Conservation (phyloP, 1,284 basidiomycete species). For the Cutaneotrichosporon dermatis region DNA sequence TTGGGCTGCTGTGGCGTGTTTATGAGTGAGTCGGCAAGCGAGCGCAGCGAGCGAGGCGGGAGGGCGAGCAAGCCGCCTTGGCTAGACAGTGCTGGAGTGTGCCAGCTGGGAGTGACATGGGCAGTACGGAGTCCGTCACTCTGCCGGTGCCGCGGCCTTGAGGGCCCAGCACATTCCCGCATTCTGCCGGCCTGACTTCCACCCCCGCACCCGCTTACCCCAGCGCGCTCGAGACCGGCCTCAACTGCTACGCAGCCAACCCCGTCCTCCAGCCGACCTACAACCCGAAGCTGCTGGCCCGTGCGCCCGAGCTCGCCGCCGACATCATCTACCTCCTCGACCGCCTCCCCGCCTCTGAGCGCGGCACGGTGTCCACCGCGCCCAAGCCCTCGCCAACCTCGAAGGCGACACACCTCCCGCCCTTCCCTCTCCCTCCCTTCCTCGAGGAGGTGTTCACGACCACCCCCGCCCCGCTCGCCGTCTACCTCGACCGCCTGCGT, state of each 20-base stretch:
- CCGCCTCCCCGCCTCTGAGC: constrained; percentile 22
- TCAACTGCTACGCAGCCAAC: constrained; percentile 62
- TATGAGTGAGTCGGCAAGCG: constrained; percentile 59
- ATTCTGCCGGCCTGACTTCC: background rate
- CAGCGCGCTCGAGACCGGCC: constrained; percentile 62
- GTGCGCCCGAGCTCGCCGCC: constrained; percentile 57
- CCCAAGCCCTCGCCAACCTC: too few relatives aligned
- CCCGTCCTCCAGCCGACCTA: constrained; percentile 64
- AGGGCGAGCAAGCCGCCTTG: too few relatives aligned
- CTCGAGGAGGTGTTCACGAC: constrained; percentile 42
- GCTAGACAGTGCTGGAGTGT: too few relatives aligned
- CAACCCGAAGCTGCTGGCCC: constrained; percentile 64
- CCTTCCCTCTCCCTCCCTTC: constrained; percentile 52
- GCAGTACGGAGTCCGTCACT: too few relatives aligned
- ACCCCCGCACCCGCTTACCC: background rate
- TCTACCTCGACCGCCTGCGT: constrained; percentile 56
- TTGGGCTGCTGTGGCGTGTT: constrained; percentile 71
- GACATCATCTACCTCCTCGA: constrained; percentile 65
- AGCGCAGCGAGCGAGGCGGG: too few relatives aligned
- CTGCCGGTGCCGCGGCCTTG: too few relatives aligned
- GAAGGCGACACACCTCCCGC: constrained; percentile 54
- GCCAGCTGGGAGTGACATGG: too few relatives aligned
- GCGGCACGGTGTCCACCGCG: too few relatives aligned
- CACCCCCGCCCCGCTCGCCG: constrained; percentile 55
- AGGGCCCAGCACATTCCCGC: too few relatives aligned